Base-by-base conservation (phyloP, 768 basidiomycete species). In the Boletus sensibilis region DNA sequence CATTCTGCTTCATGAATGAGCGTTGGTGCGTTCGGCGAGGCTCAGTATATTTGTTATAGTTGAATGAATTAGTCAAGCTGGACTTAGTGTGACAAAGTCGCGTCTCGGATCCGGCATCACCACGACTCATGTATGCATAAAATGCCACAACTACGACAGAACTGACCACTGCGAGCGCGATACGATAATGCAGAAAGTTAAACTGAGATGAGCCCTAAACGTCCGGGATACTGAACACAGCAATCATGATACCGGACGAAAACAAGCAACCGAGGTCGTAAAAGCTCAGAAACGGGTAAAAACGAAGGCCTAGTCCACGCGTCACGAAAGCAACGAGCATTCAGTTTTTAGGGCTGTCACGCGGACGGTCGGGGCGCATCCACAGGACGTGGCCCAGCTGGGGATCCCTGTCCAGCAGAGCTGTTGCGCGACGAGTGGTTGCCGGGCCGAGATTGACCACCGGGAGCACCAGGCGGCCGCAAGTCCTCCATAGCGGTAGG, bases 341-440 rank as follows among this genome's bases (percentile, higher is more conserved):
- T 69, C 56, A 70, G 39, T 49, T 59, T 70, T 67, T 73, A 13
- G 70, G 59, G 34, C 63, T 63, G 41, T 57, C 66, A 33, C 65
- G 69, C 47, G 52, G 41, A 55, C 64, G 59, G 9, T 70, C 67
- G 20, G 27, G 65, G 60, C 10, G 64, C 54, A 34, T 72, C 73
- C 50, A 73, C 56, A 14, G 72, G 64, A 33, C 69, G 72, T 44
- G 64, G 72, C 48, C 70, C 69, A 25, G 73, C 71, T 21, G 84
- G 84, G n/a, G 84, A 86, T 25, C 79, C 79, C 61, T 79, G 76
- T 50, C 80, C 73, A 43, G 75, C 78, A 11, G 84, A 85, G 60
- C 78, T 82, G 39, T 75, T 80, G 42, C 79, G 74, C 10, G 82
- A 82, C 13, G 70, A 72, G 35, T 64, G 61, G 44, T 72, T 71